Base-by-base conservation (phyloP, 495 filamentous ascomycete genomes). In the Elasticomyces elasticus region DNA sequence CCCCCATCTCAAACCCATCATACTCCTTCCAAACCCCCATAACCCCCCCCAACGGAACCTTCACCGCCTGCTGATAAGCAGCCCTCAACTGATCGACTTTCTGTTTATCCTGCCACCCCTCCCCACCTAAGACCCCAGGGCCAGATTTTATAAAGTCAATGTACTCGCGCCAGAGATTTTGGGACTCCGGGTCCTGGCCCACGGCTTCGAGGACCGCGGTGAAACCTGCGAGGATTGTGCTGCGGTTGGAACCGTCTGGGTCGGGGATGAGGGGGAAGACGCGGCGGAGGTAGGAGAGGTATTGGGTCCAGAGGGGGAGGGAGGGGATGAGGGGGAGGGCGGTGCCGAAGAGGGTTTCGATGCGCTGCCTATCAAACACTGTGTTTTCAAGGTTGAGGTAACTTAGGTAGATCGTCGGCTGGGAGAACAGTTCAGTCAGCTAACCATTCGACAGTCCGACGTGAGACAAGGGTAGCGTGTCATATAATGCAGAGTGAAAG, bases 21-120 rank as follows among this genome's bases (percentile, higher is more conserved):
- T 97, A 98, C 64, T 98, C 91, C 70, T 92, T 95, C 92, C 92
- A 98, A 10, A 98, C 67, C 12, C 73, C 75, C 60, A 89, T 87
- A 44, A 92, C 77, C 28, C 79, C 85, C 43, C 83, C 76, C 12
- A 84, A 91, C 4, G 92, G 92, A 49, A 95, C 79, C 57, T 77
- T 82, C 37, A 94, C 83, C 13, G 92, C 91, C 27, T 81, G 82
- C 61, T 95, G 91, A 65, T 95, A 97, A 2, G 86, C 84, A 63
- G 90, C 94, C 22, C 92, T 81, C 20, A 98, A 71, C 55, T 82
- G 68, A 60, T 98, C 92, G 87, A 94, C 94, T 76, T 98, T 98
- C 63, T 97, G 92, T 66, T 87, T 83, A 63, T 96, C 92, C 65
- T 97, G 88, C 92, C 92, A 98, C 17, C 79, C 81, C 49, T 76